A percentile compares a stretch with the other conserved stretches of the same genome.
Conservation (phyloP, 2,329 filamentous ascomycete species). For the Arthroderma sp. region DNA sequence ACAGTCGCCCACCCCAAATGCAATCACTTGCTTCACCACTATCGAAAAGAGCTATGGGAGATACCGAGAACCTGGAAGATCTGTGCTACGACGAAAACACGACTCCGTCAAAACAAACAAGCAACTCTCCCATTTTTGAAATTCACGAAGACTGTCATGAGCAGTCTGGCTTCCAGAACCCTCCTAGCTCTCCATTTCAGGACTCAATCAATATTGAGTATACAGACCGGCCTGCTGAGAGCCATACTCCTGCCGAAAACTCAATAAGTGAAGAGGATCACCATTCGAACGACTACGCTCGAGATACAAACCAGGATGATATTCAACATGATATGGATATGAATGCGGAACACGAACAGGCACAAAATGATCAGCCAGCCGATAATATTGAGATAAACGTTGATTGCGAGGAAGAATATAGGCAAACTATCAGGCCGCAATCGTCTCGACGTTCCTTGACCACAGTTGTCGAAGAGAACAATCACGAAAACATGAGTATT, state of each 20-base stretch:
- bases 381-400: neutral
- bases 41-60: neutral
- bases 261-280: constrained; percentile 19
- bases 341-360: neutral
- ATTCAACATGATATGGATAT: neutral
- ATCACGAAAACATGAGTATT: constrained; percentile 34
- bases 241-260: constrained; percentile 6
- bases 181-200: constrained; percentile 30
- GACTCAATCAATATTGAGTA: constrained; percentile 19
- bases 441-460: constrained; percentile 9
- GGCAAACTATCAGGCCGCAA: neutral
- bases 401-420: neutral
- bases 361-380: neutral
- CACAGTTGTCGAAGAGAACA: constrained; percentile 29
- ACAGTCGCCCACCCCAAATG: neutral
- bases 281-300: neutral
- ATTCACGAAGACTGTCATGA: constrained; percentile 17
- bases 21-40: neutral
- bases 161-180: constrained; percentile 3
- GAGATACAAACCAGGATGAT: constrained; percentile 8
- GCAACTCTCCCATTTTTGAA: constrained; percentile 4
- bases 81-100: constrained; percentile 2
- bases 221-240: constrained; percentile 16
- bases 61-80: neutral
- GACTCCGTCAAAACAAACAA: neutral